phyloP scores from a whole-genome alignment of 2,329 filamentous ascomycete species.

The Stagonosporopsis cucurbitacearum region DNA sequence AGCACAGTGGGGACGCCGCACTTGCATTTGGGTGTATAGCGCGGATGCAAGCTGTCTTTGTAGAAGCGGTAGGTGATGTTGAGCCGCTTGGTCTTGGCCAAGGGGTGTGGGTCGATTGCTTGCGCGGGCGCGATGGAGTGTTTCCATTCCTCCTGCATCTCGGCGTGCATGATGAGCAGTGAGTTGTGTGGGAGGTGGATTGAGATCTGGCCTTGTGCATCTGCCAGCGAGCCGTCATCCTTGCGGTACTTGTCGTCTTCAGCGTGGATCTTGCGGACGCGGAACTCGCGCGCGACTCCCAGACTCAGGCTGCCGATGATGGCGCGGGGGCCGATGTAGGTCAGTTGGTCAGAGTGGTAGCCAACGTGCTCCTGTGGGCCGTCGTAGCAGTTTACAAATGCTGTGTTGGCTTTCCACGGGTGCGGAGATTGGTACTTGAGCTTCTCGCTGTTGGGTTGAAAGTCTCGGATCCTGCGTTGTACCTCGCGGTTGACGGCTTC shows the following conservation, averaged over 20 bases:
- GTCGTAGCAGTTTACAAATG: constrained; percentile 93
- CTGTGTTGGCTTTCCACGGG: constrained; percentile 83
- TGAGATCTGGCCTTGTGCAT: constrained; percentile 82
- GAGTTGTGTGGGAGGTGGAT: constrained; percentile 96
- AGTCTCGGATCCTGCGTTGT: constrained; percentile 69
- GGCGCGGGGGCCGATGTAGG: constrained; percentile 86
- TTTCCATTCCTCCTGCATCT: constrained; percentile 98
- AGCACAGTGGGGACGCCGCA: constrained; percentile 74
- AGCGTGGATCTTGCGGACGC: constrained; percentile 77
- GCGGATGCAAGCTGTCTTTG: constrained; percentile 76
- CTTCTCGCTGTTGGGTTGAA: constrained; percentile 74
- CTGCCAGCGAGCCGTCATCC: constrained; percentile 52
- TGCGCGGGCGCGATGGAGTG: constrained; percentile 79
- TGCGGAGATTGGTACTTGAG: constrained; percentile 77
- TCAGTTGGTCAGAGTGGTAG: constrained; percentile 91
- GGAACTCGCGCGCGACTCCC: constrained; percentile 91
- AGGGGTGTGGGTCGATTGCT: constrained; percentile 82
- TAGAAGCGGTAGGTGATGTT: constrained; percentile 96
- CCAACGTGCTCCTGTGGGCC: constrained; percentile 84
- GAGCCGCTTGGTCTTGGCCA: constrained; percentile 80
- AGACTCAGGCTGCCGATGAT: constrained; percentile 90
- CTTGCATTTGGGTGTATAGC: constrained; percentile 76
- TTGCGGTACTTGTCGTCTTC: constrained; percentile 56
- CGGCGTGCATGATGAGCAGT: constrained; percentile 92
- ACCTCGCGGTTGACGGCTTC: constrained; percentile 79